A percentile compares a stretch with the other conserved stretches of the same genome.
phyloP scores from a whole-genome alignment of 2,329 filamentous ascomycete genomes.

The Penicillium glabrum region DNA sequence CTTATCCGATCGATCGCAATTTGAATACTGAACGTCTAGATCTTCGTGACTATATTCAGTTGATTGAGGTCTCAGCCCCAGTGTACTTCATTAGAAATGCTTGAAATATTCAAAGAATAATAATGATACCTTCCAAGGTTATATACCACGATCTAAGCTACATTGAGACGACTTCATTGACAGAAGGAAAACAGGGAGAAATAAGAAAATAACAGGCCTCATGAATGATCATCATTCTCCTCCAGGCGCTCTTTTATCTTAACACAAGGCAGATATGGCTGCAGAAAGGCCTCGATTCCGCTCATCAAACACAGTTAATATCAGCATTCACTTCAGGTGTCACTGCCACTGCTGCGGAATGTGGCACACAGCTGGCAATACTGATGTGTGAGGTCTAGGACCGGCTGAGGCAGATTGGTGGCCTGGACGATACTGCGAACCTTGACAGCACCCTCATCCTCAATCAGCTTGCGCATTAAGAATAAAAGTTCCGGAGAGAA shows the following conservation, averaged over 20 bases:
- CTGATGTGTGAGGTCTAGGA: conserved; percentile 91
- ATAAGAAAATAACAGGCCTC: conserved; percentile 11
- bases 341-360: conserved; percentile 90
- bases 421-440: conserved; percentile 96
- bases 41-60: no score
- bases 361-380: conserved; percentile 93
- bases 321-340: conserved; percentile 58
- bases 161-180: conserved; percentile 6
- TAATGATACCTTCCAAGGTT: not conserved
- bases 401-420: conserved; percentile 87
- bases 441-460: conserved; percentile 96
- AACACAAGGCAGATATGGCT: conserved; percentile 8
- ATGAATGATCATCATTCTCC: conserved; percentile 22
- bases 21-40: no score
- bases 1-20: no score
- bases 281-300: not conserved
- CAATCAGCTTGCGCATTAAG: conserved; percentile 87
- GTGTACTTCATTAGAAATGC: not conserved
- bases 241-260: conserved; percentile 14
- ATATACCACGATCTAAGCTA: conserved; percentile 18
- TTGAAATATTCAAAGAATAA: not conserved
- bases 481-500: conserved; percentile 90
- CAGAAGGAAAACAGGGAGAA: conserved; percentile 10
- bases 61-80: no score
- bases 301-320: not conserved